Base-by-base conservation (phyloP, 2,329 filamentous ascomycete genomes). In the Calonectria pseudoturangicola region DNA sequence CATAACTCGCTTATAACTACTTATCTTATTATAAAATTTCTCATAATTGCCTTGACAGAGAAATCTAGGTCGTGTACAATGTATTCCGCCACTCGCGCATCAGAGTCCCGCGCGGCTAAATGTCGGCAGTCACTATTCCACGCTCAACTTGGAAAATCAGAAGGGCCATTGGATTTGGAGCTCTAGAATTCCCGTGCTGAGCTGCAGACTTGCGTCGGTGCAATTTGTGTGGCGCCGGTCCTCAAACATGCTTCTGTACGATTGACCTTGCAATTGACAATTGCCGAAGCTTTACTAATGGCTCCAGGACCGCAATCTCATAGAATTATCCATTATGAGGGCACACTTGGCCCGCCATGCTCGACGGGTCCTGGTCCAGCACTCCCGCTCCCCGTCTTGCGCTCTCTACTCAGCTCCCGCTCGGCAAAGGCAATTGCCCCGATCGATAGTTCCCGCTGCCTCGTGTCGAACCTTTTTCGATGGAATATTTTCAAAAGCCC, bases 401-500 rank as follows among this genome's bases (percentile, higher is more conserved):
- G 79, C 83, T 65, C 71, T 81, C 54, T 81, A 82, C 64, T 80
- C 81, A n/a, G 77, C 66, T 51, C 76, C 78, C 25, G 70, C 77
- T 45, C 82, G 81, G 48, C 81, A 79, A 74, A 73, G 80, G 54
- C 77, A 77, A 39, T 45, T 81, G 41, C 45, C 74, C n/a, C 77
- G 76, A 48, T 75, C 81, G 13, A 71, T 76, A 18, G 71, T 73
- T 36, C 76, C 78, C 41, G 69, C 73, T 30, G 71, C 51, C 16
- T 80, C 79, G 28, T 74, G 78, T 41, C 79, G 85, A 62, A 88
- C 89, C 4, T 91, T 96, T 71, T 88, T 95, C 78, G 79, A 82
- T 45, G 88, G 88, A 30, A 85, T 95, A 58, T 89, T 94, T 76
- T 82, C 87, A 74, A 91, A 92, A 77, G 85, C 90, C 4, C 88